phyloP scores from a whole-genome alignment of 2,329 filamentous ascomycete species.

The Penicillium decumbens region DNA sequence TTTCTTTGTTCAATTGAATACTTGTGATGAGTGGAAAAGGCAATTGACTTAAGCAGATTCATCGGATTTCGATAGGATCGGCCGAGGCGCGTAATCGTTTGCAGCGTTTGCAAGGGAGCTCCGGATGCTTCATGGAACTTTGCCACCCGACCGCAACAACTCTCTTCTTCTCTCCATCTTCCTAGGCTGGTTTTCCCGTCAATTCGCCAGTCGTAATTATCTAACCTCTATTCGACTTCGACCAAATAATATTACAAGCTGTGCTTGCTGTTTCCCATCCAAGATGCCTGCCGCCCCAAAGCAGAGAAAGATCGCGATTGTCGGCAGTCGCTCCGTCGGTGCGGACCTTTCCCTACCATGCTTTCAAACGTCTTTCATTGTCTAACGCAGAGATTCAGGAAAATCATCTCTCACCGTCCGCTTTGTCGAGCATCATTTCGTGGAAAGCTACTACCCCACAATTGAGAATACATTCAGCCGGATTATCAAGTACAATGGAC shows the following conservation, averaged over 20 bases:
- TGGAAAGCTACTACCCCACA: constrained; percentile 98
- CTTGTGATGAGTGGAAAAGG: background rate
- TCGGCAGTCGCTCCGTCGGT: constrained; percentile 90
- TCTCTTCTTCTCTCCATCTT: constrained; percentile 4
- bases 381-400: constrained; percentile 52
- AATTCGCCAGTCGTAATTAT: background rate
- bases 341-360: constrained; percentile 30
- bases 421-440: constrained; percentile 96
- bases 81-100: constrained; percentile 11
- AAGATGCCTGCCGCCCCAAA: constrained; percentile 69
- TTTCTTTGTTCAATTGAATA: background rate
- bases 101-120: constrained; percentile 16
- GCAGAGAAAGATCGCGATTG: constrained; percentile 92
- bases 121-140: constrained; percentile 23
- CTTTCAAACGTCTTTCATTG: background rate
- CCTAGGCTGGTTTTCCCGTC: constrained; percentile 1
- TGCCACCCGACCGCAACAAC: constrained; percentile 17
- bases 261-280: background rate
- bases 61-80: background rate
- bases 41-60: background rate
- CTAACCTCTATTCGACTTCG: background rate
- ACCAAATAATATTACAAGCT: background rate
- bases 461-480: constrained; percentile 99
- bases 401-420: constrained; percentile 97
- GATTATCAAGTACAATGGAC: constrained; percentile 84